A percentile compares a stretch with the other conserved stretches of the same genome.
Conservation (phyloP, 768 basidiomycete species). For the Xerocomellus chrysenteron region DNA sequence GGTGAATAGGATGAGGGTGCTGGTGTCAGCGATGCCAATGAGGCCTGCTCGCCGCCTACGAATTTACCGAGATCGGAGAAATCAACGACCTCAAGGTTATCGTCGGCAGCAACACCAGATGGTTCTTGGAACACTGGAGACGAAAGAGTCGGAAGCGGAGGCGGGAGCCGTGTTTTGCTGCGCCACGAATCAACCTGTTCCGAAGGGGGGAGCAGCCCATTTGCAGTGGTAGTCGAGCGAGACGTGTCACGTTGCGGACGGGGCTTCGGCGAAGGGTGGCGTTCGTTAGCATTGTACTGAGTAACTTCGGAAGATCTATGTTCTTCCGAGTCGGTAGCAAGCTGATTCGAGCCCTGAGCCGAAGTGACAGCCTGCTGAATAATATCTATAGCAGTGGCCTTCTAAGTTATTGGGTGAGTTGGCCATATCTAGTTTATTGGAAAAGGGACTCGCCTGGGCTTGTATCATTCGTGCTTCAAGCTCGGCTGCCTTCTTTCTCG, state of each 20-base stretch:
- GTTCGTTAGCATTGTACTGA: conserved; percentile 23
- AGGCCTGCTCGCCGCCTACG: conserved; percentile 41
- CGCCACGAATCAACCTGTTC: conserved; percentile 66
- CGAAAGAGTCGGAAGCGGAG: conserved; percentile 33
- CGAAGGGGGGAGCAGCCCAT: conserved; percentile 29
- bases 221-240: conserved; percentile 8
- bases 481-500: conserved; percentile 74
- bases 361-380: conserved; percentile 48
- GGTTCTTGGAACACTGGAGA: conserved; percentile 34
- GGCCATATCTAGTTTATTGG: conserved; percentile 3
- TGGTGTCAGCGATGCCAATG: conserved; percentile 7
- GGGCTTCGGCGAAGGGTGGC: conserved; percentile 37
- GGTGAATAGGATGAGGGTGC: conserved; percentile 21
- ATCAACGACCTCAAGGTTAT: conserved; percentile 76
- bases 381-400: conserved; percentile 40
- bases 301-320: not conserved
- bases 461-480: conserved; percentile 64
- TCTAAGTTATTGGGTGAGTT: conserved; percentile 23
- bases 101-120: conserved; percentile 48
- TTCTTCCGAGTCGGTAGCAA: conserved; percentile 6
- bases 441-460: conserved; percentile 18
- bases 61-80: conserved; percentile 76
- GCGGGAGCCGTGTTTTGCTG: conserved; percentile 38
- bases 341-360: conserved; percentile 5
- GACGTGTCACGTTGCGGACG: conserved; percentile 22